phyloP scores from a whole-genome alignment of 1,284 basidiomycete genomes.

The Cutaneotrichosporon spelunceum region DNA sequence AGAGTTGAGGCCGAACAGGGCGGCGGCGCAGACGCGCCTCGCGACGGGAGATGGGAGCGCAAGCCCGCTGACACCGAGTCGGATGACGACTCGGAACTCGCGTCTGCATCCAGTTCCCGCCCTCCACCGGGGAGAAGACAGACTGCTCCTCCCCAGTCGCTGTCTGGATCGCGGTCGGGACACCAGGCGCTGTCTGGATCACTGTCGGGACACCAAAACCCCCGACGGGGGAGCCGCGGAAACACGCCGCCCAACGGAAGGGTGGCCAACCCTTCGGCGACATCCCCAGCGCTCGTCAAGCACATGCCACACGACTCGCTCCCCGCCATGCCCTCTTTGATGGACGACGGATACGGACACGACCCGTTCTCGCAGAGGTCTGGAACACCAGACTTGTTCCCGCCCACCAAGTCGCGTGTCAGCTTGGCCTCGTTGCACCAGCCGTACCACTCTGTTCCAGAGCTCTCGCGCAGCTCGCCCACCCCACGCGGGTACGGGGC shows the following conservation, averaged over 20 bases:
- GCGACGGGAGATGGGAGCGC: conserved; percentile 14
- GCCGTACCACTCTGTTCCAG: conserved; percentile 59
- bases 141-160: conserved; percentile 9
- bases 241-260: conserved; percentile 11
- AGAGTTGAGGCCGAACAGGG: conserved; percentile 44
- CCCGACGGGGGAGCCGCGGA: conserved; percentile 6
- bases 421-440: conserved; percentile 26
- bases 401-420: conserved; percentile 1
- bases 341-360: conserved; percentile 12
- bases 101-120: not conserved
- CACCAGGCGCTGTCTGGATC: conserved; percentile 2
- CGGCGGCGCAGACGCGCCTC: conserved; percentile 46
- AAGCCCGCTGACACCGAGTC: conserved; percentile 32
- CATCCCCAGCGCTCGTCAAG: conserved; percentile 8
- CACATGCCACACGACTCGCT: conserved; percentile 12
- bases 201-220: no score
- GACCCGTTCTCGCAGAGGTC: conserved; percentile 44
- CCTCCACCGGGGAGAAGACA: conserved; percentile 6
- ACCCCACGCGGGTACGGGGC: conserved; percentile 39
- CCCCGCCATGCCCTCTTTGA: conserved; percentile 5
- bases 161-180: not conserved
- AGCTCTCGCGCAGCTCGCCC: conserved; percentile 56
- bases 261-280: conserved; percentile 14
- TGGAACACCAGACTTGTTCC: conserved; percentile 5
- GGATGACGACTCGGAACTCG: conserved; percentile 50